phyloP scores from a whole-genome alignment of 192 early-diverging fungal species.

The Chytriomyces sp. region DNA sequence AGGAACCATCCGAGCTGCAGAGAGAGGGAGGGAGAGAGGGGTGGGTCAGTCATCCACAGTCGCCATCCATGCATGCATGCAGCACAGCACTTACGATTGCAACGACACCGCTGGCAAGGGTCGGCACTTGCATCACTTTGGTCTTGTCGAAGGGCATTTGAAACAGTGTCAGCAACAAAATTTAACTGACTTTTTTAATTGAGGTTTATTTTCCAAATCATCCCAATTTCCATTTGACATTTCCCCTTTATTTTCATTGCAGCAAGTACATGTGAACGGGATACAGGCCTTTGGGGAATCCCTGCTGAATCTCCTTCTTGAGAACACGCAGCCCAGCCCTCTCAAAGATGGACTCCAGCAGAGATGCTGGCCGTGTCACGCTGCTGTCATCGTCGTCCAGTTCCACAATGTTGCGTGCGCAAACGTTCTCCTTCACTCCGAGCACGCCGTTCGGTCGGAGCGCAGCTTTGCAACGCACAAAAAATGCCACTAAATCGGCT shows the following conservation, averaged over 20 bases:
- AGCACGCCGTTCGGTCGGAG: slow-evolving; percentile 75
- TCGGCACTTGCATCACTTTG: slow-evolving; percentile 9
- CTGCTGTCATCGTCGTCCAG: slow-evolving; percentile 77
- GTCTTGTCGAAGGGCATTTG: slow-evolving; percentile 10
- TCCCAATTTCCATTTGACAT: not conserved
- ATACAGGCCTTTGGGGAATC: slow-evolving; percentile 46
- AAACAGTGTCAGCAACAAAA: not conserved
- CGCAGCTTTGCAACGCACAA: slow-evolving; percentile 73
- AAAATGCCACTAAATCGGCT: slow-evolving; percentile 86
- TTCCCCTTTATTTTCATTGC: not conserved
- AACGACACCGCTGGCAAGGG: not conserved
- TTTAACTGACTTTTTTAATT: not conserved
- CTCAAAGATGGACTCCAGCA: slow-evolving; percentile 43
- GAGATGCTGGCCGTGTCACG: slow-evolving; percentile 43
- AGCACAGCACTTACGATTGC: slow-evolving; percentile 5
- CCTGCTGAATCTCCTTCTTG: slow-evolving; percentile 44
- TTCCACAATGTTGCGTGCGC: slow-evolving; percentile 58
- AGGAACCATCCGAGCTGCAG: slow-evolving; percentile 44
- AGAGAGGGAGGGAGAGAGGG: not conserved
- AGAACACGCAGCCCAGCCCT: slow-evolving; percentile 45
- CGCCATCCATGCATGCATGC: not conserved
- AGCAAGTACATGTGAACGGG: slow-evolving; percentile 47
- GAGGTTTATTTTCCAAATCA: not conserved
- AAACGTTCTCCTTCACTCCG: slow-evolving; percentile 91
- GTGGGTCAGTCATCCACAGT: not conserved